phyloP scores from a whole-genome alignment of 2,329 filamentous ascomycete genomes.

The Dothidotthia symphoricarpi region DNA sequence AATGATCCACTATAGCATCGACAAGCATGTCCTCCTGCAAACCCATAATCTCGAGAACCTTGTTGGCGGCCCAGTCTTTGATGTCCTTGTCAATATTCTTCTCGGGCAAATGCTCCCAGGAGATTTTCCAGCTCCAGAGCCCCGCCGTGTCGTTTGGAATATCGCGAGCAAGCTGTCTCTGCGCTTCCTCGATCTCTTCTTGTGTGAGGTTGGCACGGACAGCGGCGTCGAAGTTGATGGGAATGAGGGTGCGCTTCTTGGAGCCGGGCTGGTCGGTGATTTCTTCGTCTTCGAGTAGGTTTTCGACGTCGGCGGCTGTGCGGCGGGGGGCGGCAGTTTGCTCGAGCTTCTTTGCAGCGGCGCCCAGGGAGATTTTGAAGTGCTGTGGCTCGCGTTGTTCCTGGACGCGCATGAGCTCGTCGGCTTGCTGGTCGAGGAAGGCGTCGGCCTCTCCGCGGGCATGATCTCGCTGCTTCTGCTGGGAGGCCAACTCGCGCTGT shows the following conservation, averaged over 20 bases:
- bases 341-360: constrained; percentile 70
- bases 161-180: constrained; percentile 78
- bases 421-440: constrained; percentile 81
- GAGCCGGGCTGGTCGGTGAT: constrained; percentile 60
- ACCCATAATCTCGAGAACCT: constrained; percentile 93
- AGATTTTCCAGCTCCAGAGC: constrained; percentile 87
- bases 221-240: constrained; percentile 47
- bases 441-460: constrained; percentile 83
- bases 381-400: constrained; percentile 58
- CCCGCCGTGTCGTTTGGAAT: constrained; percentile 85
- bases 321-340: constrained; percentile 61
- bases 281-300: constrained; percentile 91
- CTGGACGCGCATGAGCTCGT: constrained; percentile 60
- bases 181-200: constrained; percentile 81
- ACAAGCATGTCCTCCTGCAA: constrained; percentile 96
- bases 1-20: constrained; percentile 84
- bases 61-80: constrained; percentile 94
- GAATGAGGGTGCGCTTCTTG: constrained; percentile 67
- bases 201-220: constrained; percentile 63
- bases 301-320: constrained; percentile 91
- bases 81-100: constrained; percentile 79
- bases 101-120: constrained; percentile 89
- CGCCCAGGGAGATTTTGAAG: constrained; percentile 91
- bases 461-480: constrained; percentile 70
- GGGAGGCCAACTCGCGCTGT: constrained; percentile 67